A percentile compares a stretch with the other conserved stretches of the same genome.
Conservation (phyloP, 1,139 yeast genomes). For the Kluyveromyces marxianus region DNA sequence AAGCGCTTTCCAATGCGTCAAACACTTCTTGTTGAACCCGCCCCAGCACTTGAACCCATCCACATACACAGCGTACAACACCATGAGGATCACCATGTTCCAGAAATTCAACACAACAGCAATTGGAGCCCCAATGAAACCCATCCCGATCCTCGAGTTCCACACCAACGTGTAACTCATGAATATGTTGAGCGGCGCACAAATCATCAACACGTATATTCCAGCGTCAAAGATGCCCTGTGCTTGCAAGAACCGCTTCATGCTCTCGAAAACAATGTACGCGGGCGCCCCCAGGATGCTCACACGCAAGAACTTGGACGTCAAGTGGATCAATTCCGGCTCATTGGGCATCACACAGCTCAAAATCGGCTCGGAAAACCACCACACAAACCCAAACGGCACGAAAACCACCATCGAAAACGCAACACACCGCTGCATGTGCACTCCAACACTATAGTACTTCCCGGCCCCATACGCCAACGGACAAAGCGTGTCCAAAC, state of each 20-base stretch:
- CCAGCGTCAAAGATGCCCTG: slow-evolving; percentile 93
- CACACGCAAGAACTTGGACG: slow-evolving; percentile 58
- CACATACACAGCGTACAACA: slow-evolving; percentile 46
- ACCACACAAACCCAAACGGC: slow-evolving; percentile 61
- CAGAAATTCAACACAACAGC: slow-evolving; percentile 67
- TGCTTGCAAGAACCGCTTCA: slow-evolving; percentile 78
- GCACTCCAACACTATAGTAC: slow-evolving; percentile 50
- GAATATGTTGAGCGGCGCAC: slow-evolving; percentile 72
- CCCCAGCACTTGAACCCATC: slow-evolving; percentile 74
- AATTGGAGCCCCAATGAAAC: slow-evolving; percentile 66
- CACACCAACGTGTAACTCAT: slow-evolving; percentile 76
- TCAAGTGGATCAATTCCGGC: slow-evolving; percentile 51
- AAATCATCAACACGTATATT: slow-evolving; percentile 63
- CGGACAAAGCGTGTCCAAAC: slow-evolving; percentile 82
- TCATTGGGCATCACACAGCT: slow-evolving; percentile 39
- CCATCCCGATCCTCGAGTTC: slow-evolving; percentile 53
- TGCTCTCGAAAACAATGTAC: slow-evolving; percentile 72
- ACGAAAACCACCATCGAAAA: slow-evolving; percentile 49
- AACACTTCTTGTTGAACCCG: slow-evolving; percentile 45
- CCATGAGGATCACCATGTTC: slow-evolving; percentile 51
- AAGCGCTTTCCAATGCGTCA: slow-evolving; percentile 54
- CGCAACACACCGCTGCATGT: slow-evolving; percentile 56
- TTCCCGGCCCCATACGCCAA: slow-evolving; percentile 74
- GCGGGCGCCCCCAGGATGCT: slow-evolving; percentile 77
- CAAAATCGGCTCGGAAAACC: slow-evolving; percentile 51